Percentiles rank a stretch among this genome's conserved stretches.
Evolutionary conservation across 345 rosid genomes (phyloP).

Genomic region (Salix udensis): DNA sequence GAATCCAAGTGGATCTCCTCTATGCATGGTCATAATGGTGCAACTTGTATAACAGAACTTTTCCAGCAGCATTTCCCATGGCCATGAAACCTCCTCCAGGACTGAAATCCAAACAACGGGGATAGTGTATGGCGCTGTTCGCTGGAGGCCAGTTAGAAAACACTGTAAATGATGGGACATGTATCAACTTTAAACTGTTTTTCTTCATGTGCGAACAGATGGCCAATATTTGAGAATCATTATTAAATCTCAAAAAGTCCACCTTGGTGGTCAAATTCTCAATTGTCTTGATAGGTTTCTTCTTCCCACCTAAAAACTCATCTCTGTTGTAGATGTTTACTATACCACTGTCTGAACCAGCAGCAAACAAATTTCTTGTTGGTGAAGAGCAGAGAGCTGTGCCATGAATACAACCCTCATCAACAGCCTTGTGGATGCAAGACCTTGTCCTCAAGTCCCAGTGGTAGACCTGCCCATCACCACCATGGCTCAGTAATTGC

Average conservation of each 20-base stretch:
- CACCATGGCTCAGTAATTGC: conserved; percentile 76
- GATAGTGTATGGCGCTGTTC: conserved; percentile 51
- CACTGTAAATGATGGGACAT: conserved; percentile 57
- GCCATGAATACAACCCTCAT: conserved; percentile 80
- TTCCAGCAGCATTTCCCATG: conserved; percentile 78
- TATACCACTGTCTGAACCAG: conserved; percentile 82
- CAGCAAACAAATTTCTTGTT: conserved; percentile 59
- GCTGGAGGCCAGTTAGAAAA: conserved; percentile 83
- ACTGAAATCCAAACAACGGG: conserved; percentile 85
- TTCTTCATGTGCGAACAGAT: conserved; percentile 72
- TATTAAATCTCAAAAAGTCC: conserved; percentile 73
- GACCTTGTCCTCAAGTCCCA: conserved; percentile 88
- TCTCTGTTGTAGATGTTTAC: conserved; percentile 82
- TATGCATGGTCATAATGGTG: conserved; percentile 81
- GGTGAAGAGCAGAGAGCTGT: conserved; percentile 65
- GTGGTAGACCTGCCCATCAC: conserved; percentile 82
- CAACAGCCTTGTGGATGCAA: conserved; percentile 77
- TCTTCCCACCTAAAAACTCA: conserved; percentile 75
- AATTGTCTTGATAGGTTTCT: conserved; percentile 65
- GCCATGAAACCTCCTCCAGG: conserved; percentile 96
- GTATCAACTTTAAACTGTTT: conserved; percentile 69
- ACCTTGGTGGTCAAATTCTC: conserved; percentile 80
- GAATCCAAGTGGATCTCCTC: not conserved
- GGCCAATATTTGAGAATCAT: conserved; percentile 80
- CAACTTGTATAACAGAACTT: conserved; percentile 77